Percentiles rank a stretch among this genome's conserved stretches.
Conservation (phyloP, 345 rosid genomes). For the Aegle marmelos region DNA sequence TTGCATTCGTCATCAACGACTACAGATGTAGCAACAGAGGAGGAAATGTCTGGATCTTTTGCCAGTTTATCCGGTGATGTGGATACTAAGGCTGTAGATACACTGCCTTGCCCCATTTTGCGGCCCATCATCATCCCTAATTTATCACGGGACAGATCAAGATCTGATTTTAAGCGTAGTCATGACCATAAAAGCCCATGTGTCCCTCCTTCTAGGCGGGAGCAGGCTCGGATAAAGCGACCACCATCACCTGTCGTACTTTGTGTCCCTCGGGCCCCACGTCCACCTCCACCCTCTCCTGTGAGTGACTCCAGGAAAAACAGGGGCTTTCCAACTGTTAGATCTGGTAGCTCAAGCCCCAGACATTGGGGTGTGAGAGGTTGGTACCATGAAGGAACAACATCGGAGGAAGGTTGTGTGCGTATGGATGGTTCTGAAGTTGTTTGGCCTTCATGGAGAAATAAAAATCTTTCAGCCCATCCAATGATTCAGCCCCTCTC, state of each 20-base stretch:
- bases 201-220: constrained; percentile 70
- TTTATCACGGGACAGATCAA: constrained; percentile 61
- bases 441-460: constrained; percentile 95
- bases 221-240: constrained; percentile 82
- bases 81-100: constrained; percentile 71
- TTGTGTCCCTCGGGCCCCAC: constrained; percentile 93
- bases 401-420: constrained; percentile 64
- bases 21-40: constrained; percentile 56
- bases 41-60: constrained; percentile 65
- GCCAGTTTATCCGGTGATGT: constrained; percentile 53
- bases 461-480: constrained; percentile 68
- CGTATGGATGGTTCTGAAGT: constrained; percentile 84
- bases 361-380: constrained; percentile 97
- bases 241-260: constrained; percentile 98
- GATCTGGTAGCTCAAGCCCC: constrained; percentile 99
- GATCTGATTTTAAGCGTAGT: constrained; percentile 61
- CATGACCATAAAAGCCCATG: constrained; percentile 77
- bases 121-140: constrained; percentile 92
- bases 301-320: constrained; percentile 83
- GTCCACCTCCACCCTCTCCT: constrained; percentile 94
- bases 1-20: constrained; percentile 53
- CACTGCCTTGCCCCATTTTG: constrained; percentile 77
- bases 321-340: constrained; percentile 89
- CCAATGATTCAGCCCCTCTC: constrained; percentile 86
- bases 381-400: constrained; percentile 71